Conservation (phyloP, 345 rosid genomes). For the Bruguiera gymnorhiza region DNA sequence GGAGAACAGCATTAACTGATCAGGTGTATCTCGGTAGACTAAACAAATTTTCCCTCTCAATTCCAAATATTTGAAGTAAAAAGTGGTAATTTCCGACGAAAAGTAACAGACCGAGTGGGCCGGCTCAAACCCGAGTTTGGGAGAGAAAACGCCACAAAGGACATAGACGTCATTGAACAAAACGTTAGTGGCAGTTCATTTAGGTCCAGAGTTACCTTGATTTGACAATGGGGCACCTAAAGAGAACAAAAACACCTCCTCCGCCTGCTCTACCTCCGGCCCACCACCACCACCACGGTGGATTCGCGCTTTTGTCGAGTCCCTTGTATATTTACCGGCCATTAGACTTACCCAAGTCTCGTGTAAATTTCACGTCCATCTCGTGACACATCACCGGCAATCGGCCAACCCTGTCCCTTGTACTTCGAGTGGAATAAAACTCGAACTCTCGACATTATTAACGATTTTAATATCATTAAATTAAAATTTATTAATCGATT, state of each 20-base stretch:
- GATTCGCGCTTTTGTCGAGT: too few relatives aligned
- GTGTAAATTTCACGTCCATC: slow-evolving; percentile 26
- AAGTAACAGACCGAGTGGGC: neutral
- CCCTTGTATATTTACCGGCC: neutral
- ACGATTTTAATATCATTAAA: too few relatives aligned
- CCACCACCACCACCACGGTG: too few relatives aligned
- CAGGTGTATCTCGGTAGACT: too few relatives aligned
- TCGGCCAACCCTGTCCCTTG: neutral
- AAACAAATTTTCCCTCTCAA: neutral
- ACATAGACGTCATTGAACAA: neutral
- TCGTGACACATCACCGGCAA: slow-evolving; percentile 21
- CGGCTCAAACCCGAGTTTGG: neutral
- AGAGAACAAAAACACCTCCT: neutral
- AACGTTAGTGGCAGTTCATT: slow-evolving; percentile 4
- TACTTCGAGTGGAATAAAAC: neutral
- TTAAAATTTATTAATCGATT: too few relatives aligned
- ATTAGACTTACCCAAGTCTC: slow-evolving; percentile 7
- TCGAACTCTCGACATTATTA: too few relatives aligned
- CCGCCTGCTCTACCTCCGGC: neutral
- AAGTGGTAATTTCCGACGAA: neutral
- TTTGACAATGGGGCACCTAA: neutral
- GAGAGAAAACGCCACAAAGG: neutral
- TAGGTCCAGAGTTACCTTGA: neutral
- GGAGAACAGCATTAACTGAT: too few relatives aligned
- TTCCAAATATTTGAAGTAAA: too few relatives aligned